Base-by-base conservation (phyloP, 78 protist genomes). In the Pelomyxa schiedti region DNA sequence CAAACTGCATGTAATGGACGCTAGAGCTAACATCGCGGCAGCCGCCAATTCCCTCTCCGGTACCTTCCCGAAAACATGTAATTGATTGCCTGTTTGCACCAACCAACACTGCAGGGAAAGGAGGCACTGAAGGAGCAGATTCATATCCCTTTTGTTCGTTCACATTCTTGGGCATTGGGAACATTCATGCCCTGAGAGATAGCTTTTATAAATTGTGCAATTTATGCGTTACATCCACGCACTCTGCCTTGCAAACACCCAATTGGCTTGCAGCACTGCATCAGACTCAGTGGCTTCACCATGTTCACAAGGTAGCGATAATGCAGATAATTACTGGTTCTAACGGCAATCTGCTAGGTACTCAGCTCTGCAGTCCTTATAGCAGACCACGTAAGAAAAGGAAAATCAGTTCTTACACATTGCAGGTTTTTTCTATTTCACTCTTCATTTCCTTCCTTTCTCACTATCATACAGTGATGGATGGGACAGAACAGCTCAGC, bases 401-500 rank as follows among this genome's bases (percentile, higher is more conserved):
- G 58, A 16, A 47, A 24, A 16, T 16, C 58, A 16, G 58, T 47
- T 16, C 16, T 47, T 16, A 16, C 58, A 16, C 58, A 47, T 16
- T 47, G 58, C n/a, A n/a, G n/a, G n/a, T n/a, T n/a, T n/a, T n/a
- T n/a, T n/a, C n/a, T n/a, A n/a, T n/a, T n/a, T n/a, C n/a, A n/a
- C n/a, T n/a, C n/a, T n/a, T n/a, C n/a, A n/a, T n/a, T n/a, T n/a
- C n/a, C n/a, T n/a, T n/a, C n/a, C n/a, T n/a, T n/a, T n/a, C n/a
- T n/a, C n/a, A n/a, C n/a, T n/a, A n/a, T n/a, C n/a, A n/a, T 4
- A 82, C 74, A 74, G 78, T 43, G 84, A 80, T 26, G 88, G 88
- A 26, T 83, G 88, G 88, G 88, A 83, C 69, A 76, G 88, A 32
- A 83, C 88, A 37, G 41, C 83, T 22, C 83, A 83, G 77, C 26